Evolutionary conservation across 345 rosid genomes (phyloP).

Genomic region (Psidium guajava): DNA sequence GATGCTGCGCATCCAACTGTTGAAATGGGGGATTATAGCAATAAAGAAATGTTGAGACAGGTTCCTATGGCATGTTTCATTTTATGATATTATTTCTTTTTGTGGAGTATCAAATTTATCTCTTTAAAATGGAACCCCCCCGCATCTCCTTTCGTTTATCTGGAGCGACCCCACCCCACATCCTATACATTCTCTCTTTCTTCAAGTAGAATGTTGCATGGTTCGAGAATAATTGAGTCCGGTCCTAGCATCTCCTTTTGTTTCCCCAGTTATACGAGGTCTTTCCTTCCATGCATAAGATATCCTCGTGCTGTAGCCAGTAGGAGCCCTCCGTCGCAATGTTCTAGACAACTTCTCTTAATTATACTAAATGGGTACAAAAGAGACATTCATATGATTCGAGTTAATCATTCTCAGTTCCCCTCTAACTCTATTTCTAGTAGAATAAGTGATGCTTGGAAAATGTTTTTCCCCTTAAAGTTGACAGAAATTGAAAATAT

Average conservation of each 20-base stretch:
- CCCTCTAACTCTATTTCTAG: background rate
- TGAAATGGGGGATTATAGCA: background rate
- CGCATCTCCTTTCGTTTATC: background rate
- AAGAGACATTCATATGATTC: background rate
- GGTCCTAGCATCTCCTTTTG: background rate
- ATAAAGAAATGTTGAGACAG: background rate
- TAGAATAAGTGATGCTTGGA: background rate
- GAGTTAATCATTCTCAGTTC: background rate
- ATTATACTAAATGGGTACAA: background rate
- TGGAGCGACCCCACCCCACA: background rate
- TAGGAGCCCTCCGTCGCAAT: background rate
- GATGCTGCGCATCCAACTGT: background rate
- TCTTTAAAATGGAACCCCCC: background rate
- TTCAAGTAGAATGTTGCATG: background rate
- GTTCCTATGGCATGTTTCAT: background rate
- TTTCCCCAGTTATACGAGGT: background rate
- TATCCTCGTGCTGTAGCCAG: background rate
- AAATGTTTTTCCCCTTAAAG: too few relatives aligned
- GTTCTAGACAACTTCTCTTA: background rate
- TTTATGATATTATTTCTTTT: background rate
- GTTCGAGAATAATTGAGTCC: background rate
- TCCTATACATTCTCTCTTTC: background rate
- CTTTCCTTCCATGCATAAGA: background rate
- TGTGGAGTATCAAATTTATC: background rate
- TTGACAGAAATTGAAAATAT: too few relatives aligned